phyloP scores from a whole-genome alignment of 208 protist species.

The Spongospora subterranea region DNA sequence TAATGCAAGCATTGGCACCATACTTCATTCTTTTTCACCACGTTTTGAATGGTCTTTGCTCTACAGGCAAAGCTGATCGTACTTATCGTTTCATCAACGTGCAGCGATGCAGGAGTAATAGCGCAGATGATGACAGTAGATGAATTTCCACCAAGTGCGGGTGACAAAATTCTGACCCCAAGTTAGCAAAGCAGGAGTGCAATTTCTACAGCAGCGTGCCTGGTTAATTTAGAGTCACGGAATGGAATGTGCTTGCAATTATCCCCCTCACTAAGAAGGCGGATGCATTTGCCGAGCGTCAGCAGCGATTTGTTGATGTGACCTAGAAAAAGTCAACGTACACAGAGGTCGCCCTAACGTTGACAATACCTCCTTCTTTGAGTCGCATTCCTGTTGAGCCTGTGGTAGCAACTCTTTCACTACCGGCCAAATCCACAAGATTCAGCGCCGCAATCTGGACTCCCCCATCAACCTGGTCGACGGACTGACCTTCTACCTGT shows the following conservation, averaged over 20 bases:
- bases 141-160: constrained; percentile 78
- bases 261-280: constrained; percentile 71
- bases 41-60: constrained; percentile 79
- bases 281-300: constrained; percentile 80
- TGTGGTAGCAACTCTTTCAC: constrained; percentile 88
- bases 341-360: no score
- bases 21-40: constrained; percentile 78
- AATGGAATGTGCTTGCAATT: constrained; percentile 77
- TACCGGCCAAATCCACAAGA: constrained; percentile 95
- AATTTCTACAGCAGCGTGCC: neutral
- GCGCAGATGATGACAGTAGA: constrained; percentile 78
- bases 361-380: constrained; percentile 29
- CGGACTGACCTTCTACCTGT: neutral
- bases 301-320: constrained; percentile 95
- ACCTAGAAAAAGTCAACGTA: no score
- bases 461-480: constrained; percentile 26
- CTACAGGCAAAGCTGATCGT: constrained; percentile 80
- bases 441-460: constrained; percentile 79
- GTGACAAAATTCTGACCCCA: constrained; percentile 74
- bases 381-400: constrained; percentile 86
- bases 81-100: constrained; percentile 71
- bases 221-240: constrained; percentile 80
- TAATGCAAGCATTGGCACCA: no score
- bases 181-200: neutral
- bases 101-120: constrained; percentile 70